phyloP scores from a whole-genome alignment of 495 filamentous ascomycete species.

The Podospora australis region DNA sequence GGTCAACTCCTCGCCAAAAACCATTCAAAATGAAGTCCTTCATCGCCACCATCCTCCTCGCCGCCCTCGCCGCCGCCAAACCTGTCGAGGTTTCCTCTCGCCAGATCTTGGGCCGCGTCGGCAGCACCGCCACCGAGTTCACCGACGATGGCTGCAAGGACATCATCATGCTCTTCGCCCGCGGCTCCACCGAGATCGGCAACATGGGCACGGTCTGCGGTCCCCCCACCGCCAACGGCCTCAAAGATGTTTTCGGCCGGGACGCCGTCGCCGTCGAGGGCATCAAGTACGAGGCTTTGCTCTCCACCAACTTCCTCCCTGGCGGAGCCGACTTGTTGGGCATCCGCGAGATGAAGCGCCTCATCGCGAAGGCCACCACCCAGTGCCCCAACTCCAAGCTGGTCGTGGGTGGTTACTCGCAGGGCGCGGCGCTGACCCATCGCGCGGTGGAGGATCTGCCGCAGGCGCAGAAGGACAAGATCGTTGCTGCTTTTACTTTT shows the following conservation, averaged over 20 bases:
- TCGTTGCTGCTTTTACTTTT: slow-evolving; percentile 48
- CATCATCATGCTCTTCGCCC: slow-evolving; percentile 44
- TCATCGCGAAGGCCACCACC: slow-evolving; percentile 21
- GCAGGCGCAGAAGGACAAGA: slow-evolving; percentile 34
- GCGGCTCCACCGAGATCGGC: slow-evolving; percentile 21
- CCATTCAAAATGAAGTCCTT: slow-evolving; percentile 4
- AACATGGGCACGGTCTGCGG: slow-evolving; percentile 39
- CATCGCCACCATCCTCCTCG: slow-evolving; percentile 2
- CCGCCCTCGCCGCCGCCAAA: slow-evolving; percentile 3
- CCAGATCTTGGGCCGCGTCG: slow-evolving; percentile 3
- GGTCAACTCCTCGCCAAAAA: no score
- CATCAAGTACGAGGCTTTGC: slow-evolving; percentile 25
- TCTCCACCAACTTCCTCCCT: slow-evolving; percentile 24
- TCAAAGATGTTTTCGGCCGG: slow-evolving; percentile 20
- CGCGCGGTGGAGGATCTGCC: slow-evolving; percentile 38
- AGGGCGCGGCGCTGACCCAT: slow-evolving; percentile 49
- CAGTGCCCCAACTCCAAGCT: slow-evolving; percentile 27
- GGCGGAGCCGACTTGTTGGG: slow-evolving; percentile 27
- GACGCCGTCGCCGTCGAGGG: slow-evolving; percentile 25
- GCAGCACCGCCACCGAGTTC: slow-evolving; percentile 38
- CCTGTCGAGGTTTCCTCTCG: slow-evolving; percentile 3
- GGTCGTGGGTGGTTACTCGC: slow-evolving; percentile 35
- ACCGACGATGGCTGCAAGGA: slow-evolving; percentile 33
- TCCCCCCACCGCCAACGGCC: slow-evolving; percentile 25
- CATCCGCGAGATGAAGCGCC: slow-evolving; percentile 21